phyloP scores from a whole-genome alignment of 352 stramenopile genomes.

The Phytophthora syringae region DNA sequence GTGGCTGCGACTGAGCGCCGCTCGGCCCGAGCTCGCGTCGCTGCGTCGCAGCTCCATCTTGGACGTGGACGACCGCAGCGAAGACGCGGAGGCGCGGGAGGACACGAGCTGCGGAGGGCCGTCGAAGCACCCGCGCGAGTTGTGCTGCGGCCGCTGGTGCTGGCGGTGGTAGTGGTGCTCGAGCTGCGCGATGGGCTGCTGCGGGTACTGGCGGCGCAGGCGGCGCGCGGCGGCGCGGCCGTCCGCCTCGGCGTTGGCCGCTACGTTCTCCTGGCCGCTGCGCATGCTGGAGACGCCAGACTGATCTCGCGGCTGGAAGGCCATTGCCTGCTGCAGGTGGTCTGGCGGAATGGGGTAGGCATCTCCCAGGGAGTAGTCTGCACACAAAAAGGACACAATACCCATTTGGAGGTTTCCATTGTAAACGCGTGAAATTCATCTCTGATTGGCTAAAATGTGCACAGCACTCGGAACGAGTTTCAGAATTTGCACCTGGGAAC shows the following conservation, averaged over 20 bases:
- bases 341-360: too few species aligned
- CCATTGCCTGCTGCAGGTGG: too few species aligned
- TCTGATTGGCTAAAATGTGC: too few species aligned
- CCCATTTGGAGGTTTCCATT: too few species aligned
- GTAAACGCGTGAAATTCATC: too few species aligned
- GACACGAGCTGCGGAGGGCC: conserved; percentile 27
- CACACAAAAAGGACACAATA: too few species aligned
- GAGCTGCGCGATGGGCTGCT: conserved; percentile 42
- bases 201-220: conserved; percentile 32
- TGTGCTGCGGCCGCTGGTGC: conserved; percentile 21
- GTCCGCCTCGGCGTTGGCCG: conserved; percentile 5
- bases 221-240: conserved; percentile 28
- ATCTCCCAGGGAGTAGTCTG: too few species aligned
- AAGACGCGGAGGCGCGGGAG: conserved; percentile 9
- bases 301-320: too few species aligned
- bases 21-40: conserved; percentile 24
- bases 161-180: conserved; percentile 44
- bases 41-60: conserved; percentile 27
- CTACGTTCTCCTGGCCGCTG: conserved; percentile 24
- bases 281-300: too few species aligned
- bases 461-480: too few species aligned
- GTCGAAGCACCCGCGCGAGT: conserved; percentile 17
- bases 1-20: conserved; percentile 23
- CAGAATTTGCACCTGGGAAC: too few species aligned
- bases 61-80: conserved; percentile 28